phyloP scores from a whole-genome alignment of 768 basidiomycete species.

The Pleurotus tuoliensis region DNA sequence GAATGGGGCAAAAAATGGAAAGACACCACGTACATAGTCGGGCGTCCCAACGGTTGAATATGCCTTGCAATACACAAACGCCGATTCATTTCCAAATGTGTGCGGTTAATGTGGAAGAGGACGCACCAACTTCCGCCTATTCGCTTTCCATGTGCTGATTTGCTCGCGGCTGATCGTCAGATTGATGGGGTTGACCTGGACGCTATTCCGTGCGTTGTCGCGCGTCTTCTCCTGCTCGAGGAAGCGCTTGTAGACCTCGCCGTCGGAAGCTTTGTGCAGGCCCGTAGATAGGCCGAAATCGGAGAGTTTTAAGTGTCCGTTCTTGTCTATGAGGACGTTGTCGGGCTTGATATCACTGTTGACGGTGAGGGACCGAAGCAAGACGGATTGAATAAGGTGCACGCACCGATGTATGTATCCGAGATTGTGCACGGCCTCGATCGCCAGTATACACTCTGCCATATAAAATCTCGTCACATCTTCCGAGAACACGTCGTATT shows the following conservation, averaged over 20 bases:
- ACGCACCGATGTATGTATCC: slow-evolving; percentile 96
- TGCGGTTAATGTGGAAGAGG: not conserved
- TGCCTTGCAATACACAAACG: slow-evolving; percentile 48
- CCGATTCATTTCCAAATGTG: not conserved
- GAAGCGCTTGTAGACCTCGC: slow-evolving; percentile 88
- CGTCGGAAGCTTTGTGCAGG: slow-evolving; percentile 94
- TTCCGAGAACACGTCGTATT: slow-evolving; percentile 98
- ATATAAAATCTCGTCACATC: slow-evolving; percentile 99
- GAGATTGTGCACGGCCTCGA: slow-evolving; percentile 97
- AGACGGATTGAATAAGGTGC: not conserved
- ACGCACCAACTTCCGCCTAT: slow-evolving; percentile 86
- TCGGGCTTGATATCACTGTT: slow-evolving; percentile 97
- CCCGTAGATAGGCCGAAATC: slow-evolving; percentile 98
- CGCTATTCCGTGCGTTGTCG: slow-evolving; percentile 80
- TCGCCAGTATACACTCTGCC: slow-evolving; percentile 96
- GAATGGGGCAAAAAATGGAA: not conserved
- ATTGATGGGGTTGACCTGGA: slow-evolving; percentile 97
- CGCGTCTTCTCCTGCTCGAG: slow-evolving; percentile 72
- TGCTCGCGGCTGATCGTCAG: slow-evolving; percentile 95
- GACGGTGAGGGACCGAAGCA: not conserved
- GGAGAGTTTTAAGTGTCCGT: slow-evolving; percentile 94
- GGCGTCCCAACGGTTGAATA: slow-evolving; percentile 85
- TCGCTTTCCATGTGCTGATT: slow-evolving; percentile 99
- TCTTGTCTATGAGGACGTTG: slow-evolving; percentile 97
- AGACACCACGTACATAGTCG: slow-evolving; percentile 47